phyloP scores from a whole-genome alignment of 2,329 filamentous ascomycete genomes.

The Zasmidium citrigriseum region DNA sequence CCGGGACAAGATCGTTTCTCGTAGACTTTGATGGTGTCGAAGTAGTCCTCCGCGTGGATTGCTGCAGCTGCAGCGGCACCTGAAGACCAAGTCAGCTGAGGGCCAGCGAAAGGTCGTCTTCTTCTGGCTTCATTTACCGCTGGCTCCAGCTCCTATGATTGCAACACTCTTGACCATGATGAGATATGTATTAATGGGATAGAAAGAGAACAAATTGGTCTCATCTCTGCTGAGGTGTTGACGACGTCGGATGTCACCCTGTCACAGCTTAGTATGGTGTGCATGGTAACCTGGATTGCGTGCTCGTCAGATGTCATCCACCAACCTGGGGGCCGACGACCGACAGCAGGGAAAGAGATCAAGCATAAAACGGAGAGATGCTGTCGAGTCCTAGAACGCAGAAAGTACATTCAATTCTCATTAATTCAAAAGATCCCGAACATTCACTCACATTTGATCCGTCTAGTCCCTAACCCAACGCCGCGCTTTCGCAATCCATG shows the following conservation, averaged over 20 bases:
- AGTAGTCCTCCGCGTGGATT: conserved; percentile 36
- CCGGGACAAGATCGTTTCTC: conserved; percentile 38
- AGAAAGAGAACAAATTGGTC: neutral
- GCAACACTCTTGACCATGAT: conserved; percentile 22
- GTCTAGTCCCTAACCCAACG: neutral
- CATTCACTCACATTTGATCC: neutral
- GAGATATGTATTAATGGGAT: neutral
- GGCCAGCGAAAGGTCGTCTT: no score
- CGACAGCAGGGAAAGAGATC: no score
- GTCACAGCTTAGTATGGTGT: neutral
- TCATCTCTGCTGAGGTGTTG: neutral
- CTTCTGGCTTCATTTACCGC: conserved; percentile 7
- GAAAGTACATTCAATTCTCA: no score
- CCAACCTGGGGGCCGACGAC: no score
- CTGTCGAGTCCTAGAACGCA: no score
- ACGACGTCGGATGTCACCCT: neutral
- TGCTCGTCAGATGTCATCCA: conserved; percentile 4
- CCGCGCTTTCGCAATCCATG: neutral
- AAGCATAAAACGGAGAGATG: no score
- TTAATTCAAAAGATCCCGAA: no score
- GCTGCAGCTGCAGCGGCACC: conserved; percentile 38
- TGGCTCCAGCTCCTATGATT: conserved; percentile 34
- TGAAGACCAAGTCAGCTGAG: conserved; percentile 11
- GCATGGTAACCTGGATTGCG: conserved; percentile 4
- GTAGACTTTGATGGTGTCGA: conserved; percentile 38